These are phyloP conservation scores for Trametes cinnabarina DNA, from an alignment of 768 basidiomycete genomes.

Conservation along the genomic window DNA sequence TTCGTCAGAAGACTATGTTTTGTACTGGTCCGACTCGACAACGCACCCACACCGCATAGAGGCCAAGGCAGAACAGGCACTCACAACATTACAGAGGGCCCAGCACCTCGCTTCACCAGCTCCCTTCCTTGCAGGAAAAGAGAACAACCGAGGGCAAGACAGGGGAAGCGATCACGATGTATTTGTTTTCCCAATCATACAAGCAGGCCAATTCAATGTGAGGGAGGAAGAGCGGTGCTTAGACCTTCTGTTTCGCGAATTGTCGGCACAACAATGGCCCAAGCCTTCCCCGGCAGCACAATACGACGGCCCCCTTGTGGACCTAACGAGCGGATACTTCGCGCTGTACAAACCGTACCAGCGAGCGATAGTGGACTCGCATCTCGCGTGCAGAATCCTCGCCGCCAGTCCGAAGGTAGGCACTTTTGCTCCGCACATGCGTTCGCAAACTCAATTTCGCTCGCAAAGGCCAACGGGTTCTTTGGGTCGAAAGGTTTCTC, in stretches of 20 bases:
- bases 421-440: not conserved
- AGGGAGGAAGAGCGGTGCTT: conserved; percentile 79
- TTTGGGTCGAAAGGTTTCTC: conserved; percentile 87
- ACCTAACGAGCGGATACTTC: conserved; percentile 96
- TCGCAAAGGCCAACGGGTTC: conserved; percentile 88
- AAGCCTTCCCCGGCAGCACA: not conserved
- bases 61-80: conserved; percentile 50
- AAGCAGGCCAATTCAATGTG: conserved; percentile 84
- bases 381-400: conserved; percentile 66
- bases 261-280: conserved; percentile 28
- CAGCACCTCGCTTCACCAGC: conserved; percentile 20
- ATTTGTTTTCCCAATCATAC: conserved; percentile 77
- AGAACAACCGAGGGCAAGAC: not conserved
- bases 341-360: conserved; percentile 82
- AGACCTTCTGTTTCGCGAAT: conserved; percentile 52
- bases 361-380: conserved; percentile 58
- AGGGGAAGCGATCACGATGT: conserved; percentile 38
- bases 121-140: not conserved
- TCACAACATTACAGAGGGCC: conserved; percentile 59
- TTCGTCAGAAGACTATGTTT: conserved; percentile 40
- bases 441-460: not conserved
- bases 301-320: conserved; percentile 48
- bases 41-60: conserved; percentile 73
- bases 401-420: conserved; percentile 84
- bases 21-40: conserved; percentile 66